Base-by-base conservation (phyloP, 2,329 filamentous ascomycete species). In the Akanthomyces lecanii region DNA sequence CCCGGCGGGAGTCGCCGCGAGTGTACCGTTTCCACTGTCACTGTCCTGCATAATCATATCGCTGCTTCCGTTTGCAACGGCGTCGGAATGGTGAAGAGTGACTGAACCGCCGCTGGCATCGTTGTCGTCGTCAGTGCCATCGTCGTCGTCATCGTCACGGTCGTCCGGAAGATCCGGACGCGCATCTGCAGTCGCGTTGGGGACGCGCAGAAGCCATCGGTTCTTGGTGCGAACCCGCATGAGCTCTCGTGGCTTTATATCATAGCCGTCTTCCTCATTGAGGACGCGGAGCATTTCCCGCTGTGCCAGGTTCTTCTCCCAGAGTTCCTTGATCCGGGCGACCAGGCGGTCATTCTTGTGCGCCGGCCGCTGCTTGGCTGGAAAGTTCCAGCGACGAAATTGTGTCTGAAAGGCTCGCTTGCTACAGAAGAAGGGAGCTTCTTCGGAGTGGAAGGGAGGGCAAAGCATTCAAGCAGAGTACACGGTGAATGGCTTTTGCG, bases 301-400 rank as follows among this genome's bases (percentile, higher is more conserved):
- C 73, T 92, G 89, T 21, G 79, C 82, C 16, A 85, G 81, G 70
- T 94, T 95, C 68, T 79, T 80, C 72, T 91, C 87, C 91, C 91
- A 95, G 69, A 95, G 80, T 75, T 93, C 84, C 71, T 86, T 87
- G 65, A 94, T 82, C 36, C 91, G 85, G 21, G 82, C 82, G 47
- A 90, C 85, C 8, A 94, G 82, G 28, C 78, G 79, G 16, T 81
- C 78, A 71, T 92, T 89, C 70, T 89, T 89, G 71, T 92, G 85
- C 1, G 87, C 86, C 0, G 87, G 86, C 64, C 88, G 86, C 68
- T 90, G 86, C 72, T 91, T 91, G 63, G 82, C 85, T 16, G 90
- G 90, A 68, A 95, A 94, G 8, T 85, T 83, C 91, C 91, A 95
- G 72, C 85, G 81, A 71, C 87, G 89, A 75, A 92, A 91, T 68